These are phyloP conservation scores for Aspergillus cristatus DNA, from an alignment of 495 filamentous ascomycete genomes.

Conservation along the genomic window DNA sequence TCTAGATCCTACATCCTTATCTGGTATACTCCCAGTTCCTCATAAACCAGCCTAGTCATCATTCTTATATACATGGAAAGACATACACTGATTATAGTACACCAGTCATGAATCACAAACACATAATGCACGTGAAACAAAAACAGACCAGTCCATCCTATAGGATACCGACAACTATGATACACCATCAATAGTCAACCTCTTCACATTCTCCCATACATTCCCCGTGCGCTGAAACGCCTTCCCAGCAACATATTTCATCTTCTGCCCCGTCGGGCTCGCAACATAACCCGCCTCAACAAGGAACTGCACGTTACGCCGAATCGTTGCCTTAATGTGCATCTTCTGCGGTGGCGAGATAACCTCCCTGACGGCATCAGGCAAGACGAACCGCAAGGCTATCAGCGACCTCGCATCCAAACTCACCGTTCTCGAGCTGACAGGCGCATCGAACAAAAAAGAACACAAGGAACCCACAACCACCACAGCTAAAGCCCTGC, in stretches of 20 bases:
- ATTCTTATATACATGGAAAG: too few species aligned
- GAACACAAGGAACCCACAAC: slow-evolving; percentile 7
- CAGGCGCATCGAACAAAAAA: neutral
- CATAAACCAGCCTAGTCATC: too few species aligned
- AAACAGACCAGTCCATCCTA: slow-evolving; percentile 5
- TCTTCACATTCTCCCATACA: slow-evolving; percentile 13
- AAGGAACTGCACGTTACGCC: slow-evolving; percentile 16
- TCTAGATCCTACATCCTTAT: too few species aligned
- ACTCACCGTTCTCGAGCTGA: neutral
- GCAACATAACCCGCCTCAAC: slow-evolving; percentile 15
- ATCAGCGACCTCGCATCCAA: slow-evolving; percentile 3
- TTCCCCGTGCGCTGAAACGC: slow-evolving; percentile 10
- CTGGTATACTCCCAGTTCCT: too few species aligned
- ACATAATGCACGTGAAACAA: too few species aligned
- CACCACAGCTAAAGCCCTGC: slow-evolving; percentile 17
- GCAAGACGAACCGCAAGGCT: slow-evolving; percentile 19
- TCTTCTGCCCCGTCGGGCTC: slow-evolving; percentile 9
- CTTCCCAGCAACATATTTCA: slow-evolving; percentile 11
- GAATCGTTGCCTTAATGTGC: slow-evolving; percentile 11
- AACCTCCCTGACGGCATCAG: slow-evolving; percentile 11
- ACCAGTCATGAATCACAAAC: too few species aligned
- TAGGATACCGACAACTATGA: neutral
- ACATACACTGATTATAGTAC: too few species aligned
- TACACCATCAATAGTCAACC: slow-evolving; percentile 2
- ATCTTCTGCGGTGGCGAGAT: slow-evolving; percentile 6